Evolutionary conservation across 345 rosid genomes (phyloP).

Genomic region (Citrus australasica): DNA sequence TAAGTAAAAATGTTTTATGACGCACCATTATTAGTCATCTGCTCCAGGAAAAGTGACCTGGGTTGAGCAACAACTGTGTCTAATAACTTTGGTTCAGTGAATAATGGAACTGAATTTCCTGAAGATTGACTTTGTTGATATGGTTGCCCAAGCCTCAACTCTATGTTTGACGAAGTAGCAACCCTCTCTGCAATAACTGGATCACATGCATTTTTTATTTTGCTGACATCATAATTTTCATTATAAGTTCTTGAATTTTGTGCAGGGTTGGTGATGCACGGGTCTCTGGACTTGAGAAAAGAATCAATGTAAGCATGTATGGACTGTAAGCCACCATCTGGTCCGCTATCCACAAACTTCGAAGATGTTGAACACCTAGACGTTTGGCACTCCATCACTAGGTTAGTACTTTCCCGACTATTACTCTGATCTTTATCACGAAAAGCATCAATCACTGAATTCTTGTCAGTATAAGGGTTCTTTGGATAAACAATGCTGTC

Average conservation of each 20-base stretch:
- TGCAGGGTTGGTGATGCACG: constrained; percentile 8
- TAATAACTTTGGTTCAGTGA: constrained; percentile 14
- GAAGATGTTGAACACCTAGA: constrained; percentile 27
- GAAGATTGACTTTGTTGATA: constrained; percentile 28
- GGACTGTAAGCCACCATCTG: constrained; percentile 24
- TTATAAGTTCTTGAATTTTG: constrained; percentile 18
- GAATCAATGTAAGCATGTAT: constrained; percentile 22
- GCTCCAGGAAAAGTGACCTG: constrained; percentile 25
- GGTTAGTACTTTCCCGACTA: constrained; percentile 18
- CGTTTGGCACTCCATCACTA: constrained; percentile 11
- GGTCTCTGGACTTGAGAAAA: constrained; percentile 22
- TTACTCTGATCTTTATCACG: constrained; percentile 26
- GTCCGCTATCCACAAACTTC: constrained; percentile 25
- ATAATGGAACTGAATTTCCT: constrained; percentile 27
- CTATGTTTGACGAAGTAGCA: constrained; percentile 37
- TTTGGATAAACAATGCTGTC: constrained; percentile 15
- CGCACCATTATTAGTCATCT: constrained; percentile 36
- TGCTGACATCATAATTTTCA: constrained; percentile 12
- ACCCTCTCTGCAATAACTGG: constrained; percentile 17
- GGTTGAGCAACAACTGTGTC: constrained; percentile 15
- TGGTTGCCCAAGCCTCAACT: constrained; percentile 57
- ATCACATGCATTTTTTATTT: constrained; percentile 18
- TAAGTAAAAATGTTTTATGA: constrained; percentile 13
- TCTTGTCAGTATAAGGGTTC: constrained; percentile 6
- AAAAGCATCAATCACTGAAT: constrained; percentile 16